Base-by-base conservation (phyloP, 1,284 basidiomycete genomes). In the Hymenochaete sp. region DNA sequence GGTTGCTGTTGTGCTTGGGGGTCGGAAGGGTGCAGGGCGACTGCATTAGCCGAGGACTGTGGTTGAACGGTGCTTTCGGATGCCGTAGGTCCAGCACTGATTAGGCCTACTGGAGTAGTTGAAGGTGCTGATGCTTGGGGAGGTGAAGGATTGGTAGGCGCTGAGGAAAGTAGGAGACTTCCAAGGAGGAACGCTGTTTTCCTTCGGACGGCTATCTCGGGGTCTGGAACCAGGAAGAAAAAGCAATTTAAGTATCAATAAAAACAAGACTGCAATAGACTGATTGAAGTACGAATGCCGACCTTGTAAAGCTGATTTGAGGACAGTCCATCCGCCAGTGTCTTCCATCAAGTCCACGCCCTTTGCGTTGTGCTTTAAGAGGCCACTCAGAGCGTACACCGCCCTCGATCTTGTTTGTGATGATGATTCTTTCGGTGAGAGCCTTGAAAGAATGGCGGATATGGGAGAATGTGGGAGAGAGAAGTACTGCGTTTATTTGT, bases 131-230 rank as follows among this genome's bases (percentile, higher is more conserved):
- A n/a, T n/a, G n/a, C n/a, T n/a, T n/a, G n/a, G n/a, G n/a, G 58
- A 35, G 14, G 55, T 37, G n/a, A 59, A 53, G 18, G 56, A 44
- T 7, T 55, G 32, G 41, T 25, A n/a, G 47, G 47, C 25, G 48
- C 46, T 0, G 47, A 48, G 10, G 89, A 87, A 3, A 79, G 68
- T 43, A 95, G 73, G 38, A 97, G 75, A 0, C 81, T 72, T 53
- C 79, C 82, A 44, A 97, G 68, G 14, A 98, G 72, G 67, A 97
- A 98, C 0, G 82, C 77, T 1, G 80, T 72, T 65, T 97, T 98
- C 45, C 91, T 72, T 13, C 91, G 77, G 38, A 97, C 75, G 14
- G 69, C 66, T 35, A 86, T 79, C 48, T 86, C 82, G 2, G 84
- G 78, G 62, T 97, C 93, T 76, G 55, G 37, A 44, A 32, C 44